These are phyloP conservation scores for Pythium brachiatum DNA, from an alignment of 352 stramenopile species.

Conservation along the genomic window DNA sequence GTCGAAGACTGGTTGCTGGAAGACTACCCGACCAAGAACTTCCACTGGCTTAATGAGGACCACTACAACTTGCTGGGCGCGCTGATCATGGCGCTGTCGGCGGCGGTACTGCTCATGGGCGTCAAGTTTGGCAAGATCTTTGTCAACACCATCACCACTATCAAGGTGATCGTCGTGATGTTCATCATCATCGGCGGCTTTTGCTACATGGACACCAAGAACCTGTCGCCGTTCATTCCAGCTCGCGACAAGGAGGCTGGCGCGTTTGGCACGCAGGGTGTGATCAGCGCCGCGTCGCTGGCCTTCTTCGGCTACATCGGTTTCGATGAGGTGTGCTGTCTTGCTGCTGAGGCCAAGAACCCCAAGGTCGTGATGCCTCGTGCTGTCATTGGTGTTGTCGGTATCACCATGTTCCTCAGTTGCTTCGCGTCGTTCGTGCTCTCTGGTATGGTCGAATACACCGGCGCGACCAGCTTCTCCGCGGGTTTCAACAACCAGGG, in stretches of 20 bases:
- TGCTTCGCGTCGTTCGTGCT: slow-evolving; percentile 84
- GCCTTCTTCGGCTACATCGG: slow-evolving; percentile 94
- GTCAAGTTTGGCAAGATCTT: slow-evolving; percentile 90
- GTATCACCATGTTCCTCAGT: slow-evolving; percentile 67
- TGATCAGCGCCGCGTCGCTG: slow-evolving; percentile 79
- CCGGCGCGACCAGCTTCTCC: slow-evolving; percentile 30
- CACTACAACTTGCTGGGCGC: slow-evolving; percentile 60
- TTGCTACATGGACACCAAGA: slow-evolving; percentile 66
- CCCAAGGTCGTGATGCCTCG: slow-evolving; percentile 73
- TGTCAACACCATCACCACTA: slow-evolving; percentile 82
- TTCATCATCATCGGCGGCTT: slow-evolving; percentile 93
- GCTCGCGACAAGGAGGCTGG: slow-evolving; percentile 23
- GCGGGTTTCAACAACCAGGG: slow-evolving; percentile 41
- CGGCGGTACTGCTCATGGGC: slow-evolving; percentile 72
- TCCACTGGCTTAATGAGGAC: slow-evolving; percentile 55
- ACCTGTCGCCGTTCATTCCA: slow-evolving; percentile 86
- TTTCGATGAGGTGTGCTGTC: slow-evolving; percentile 95
- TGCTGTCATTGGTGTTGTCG: slow-evolving; percentile 80
- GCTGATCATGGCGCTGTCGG: slow-evolving; percentile 72
- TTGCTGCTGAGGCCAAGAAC: slow-evolving; percentile 81
- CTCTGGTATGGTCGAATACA: slow-evolving; percentile 64
- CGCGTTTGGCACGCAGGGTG: slow-evolving; percentile 44
- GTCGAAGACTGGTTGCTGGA: slow-evolving; percentile 63
- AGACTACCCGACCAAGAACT: slow-evolving; percentile 38
- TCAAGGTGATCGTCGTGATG: slow-evolving; percentile 83